A percentile compares a stretch with the other conserved stretches of the same genome.
phyloP scores from a whole-genome alignment of 257 asterid species.

The Parsonsia alboflavescens region DNA sequence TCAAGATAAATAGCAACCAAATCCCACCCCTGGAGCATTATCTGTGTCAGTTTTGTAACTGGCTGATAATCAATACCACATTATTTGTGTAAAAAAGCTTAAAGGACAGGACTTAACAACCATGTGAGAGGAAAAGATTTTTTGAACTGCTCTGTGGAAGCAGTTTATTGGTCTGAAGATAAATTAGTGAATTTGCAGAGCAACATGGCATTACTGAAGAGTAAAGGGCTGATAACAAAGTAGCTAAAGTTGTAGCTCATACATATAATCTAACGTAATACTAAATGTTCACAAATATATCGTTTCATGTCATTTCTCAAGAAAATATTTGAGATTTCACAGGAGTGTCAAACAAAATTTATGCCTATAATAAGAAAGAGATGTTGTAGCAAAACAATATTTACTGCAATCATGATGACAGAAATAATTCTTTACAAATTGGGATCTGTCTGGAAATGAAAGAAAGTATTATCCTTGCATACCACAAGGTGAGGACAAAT shows the following conservation, averaged over 20 bases:
- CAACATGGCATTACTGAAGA: background rate
- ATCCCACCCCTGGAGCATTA: background rate
- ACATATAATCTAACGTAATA: background rate
- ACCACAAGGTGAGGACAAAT: conserved; percentile 1
- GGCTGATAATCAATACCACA: background rate
- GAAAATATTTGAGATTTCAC: background rate
- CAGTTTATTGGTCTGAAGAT: background rate
- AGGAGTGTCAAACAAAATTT: background rate
- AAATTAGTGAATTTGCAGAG: background rate
- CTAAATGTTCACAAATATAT: background rate
- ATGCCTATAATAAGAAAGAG: background rate
- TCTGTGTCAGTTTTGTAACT: background rate
- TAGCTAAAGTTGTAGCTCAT: background rate
- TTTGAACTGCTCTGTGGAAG: background rate
- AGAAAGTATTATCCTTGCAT: no score
- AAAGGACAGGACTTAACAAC: background rate
- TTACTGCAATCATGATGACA: background rate
- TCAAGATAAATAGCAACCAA: background rate
- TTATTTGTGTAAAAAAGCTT: background rate
- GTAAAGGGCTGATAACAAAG: background rate
- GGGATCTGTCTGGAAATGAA: background rate
- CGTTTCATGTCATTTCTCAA: background rate
- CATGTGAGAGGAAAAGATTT: background rate
- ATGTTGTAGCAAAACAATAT: background rate
- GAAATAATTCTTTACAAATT: conserved; percentile 7